Percentiles rank a stretch among this genome's conserved stretches.
phyloP scores from a whole-genome alignment of 345 rosid species.

The Syzygium aromaticum region DNA sequence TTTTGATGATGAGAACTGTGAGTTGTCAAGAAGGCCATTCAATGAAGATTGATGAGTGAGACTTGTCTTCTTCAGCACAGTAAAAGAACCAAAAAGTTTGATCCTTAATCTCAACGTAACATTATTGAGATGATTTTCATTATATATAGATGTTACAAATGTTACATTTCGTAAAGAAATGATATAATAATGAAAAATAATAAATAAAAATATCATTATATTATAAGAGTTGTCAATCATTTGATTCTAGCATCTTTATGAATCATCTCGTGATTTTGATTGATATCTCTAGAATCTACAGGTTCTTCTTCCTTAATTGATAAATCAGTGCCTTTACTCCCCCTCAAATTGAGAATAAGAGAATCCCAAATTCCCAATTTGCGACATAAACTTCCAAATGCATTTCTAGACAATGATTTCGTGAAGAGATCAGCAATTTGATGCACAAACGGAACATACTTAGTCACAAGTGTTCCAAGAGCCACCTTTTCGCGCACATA shows the following conservation, averaged over 20 bases:
- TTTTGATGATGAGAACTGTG: neutral
- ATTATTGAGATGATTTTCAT: neutral
- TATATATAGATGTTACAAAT: too few species aligned
- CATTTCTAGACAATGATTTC: too few species aligned
- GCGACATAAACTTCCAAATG: neutral
- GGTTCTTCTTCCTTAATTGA: too few species aligned
- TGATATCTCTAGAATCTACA: too few species aligned
- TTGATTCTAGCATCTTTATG: neutral
- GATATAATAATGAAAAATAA: too few species aligned
- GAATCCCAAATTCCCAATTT: neutral
- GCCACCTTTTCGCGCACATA: too few species aligned
- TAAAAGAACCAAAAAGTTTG: neutral
- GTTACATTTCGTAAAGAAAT: neutral
- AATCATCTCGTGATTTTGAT: too few species aligned
- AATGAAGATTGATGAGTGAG: neutral
- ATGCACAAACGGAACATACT: too few species aligned
- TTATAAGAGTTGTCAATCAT: neutral
- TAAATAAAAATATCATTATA: too few species aligned
- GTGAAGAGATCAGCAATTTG: too few species aligned
- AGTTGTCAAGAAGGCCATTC: neutral
- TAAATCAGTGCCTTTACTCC: neutral
- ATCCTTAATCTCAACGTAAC: neutral
- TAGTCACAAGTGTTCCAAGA: too few species aligned
- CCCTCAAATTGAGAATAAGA: neutral
- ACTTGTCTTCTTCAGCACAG: neutral